Conservation (phyloP, 2,329 filamentous ascomycete genomes). For the Penicillium freii region DNA sequence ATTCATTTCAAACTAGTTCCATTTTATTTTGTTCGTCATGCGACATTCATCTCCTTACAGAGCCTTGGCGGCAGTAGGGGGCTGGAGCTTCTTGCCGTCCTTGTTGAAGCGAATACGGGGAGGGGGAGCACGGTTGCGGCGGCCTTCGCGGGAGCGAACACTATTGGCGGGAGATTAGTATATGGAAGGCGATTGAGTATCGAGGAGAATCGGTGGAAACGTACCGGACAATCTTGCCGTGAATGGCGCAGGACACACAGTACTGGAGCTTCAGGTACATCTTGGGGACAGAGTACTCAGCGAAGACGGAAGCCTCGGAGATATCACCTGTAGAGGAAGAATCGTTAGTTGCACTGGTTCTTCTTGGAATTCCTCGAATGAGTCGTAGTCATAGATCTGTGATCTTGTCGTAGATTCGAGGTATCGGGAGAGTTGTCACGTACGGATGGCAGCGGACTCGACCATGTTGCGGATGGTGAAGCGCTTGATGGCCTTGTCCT, state of each 20-base stretch:
- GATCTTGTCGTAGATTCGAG: neutral
- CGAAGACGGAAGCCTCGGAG: conserved; percentile 98
- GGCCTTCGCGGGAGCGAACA: conserved; percentile 94
- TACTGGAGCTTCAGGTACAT: conserved; percentile 99
- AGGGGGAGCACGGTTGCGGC: conserved; percentile 97
- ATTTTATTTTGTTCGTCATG: conserved; percentile 36
- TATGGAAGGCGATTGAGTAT: neutral
- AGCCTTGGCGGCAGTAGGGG: conserved; percentile 73
- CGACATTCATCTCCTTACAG: conserved; percentile 36
- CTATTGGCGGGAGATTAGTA: conserved; percentile 49
- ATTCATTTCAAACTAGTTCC: conserved; percentile 38
- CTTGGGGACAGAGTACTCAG: conserved; percentile 99
- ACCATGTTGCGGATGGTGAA: conserved; percentile 99
- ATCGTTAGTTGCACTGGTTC: conserved; percentile 8
- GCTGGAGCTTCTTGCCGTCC: conserved; percentile 99
- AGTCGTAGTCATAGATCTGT: neutral
- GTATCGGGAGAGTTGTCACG: conserved; percentile 46
- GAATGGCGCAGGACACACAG: conserved; percentile 99
- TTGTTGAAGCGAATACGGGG: conserved; percentile 99
- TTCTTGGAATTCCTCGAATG: neutral
- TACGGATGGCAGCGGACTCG: conserved; percentile 99
- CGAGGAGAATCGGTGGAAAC: conserved; percentile 42
- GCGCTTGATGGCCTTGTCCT: conserved; percentile 99
- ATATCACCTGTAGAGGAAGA: conserved; percentile 77
- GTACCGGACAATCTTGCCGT: conserved; percentile 99